phyloP scores from a whole-genome alignment of 305 asterid species.

The Fraxinus sp. region DNA sequence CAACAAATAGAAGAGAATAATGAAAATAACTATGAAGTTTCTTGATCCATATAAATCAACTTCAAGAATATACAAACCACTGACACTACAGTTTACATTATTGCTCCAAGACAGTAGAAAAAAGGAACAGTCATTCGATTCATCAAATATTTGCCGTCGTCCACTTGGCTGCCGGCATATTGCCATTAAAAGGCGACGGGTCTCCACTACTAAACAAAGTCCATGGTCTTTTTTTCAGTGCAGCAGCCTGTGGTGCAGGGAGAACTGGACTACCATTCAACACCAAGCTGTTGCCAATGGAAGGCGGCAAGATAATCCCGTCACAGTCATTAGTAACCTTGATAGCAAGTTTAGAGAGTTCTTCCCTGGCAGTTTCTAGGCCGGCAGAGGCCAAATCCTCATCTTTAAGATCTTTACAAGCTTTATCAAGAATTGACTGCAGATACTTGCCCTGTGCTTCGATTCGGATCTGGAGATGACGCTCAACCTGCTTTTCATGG shows the following conservation, averaged over 20 bases:
- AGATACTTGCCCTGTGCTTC: slow-evolving; percentile 88
- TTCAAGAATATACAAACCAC: not conserved
- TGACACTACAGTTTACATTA: not conserved
- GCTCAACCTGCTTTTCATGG: slow-evolving; percentile 63
- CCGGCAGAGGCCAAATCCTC: slow-evolving; percentile 47
- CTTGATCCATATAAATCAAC: not conserved
- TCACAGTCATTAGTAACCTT: slow-evolving; percentile 53
- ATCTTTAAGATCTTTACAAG: slow-evolving; percentile 63
- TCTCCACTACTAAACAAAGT: slow-evolving; percentile 36
- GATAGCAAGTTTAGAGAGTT: slow-evolving; percentile 64
- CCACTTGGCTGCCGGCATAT: slow-evolving; percentile 60
- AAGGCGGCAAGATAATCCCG: slow-evolving; percentile 34
- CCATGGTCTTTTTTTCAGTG: slow-evolving; percentile 63
- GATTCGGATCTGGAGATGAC: slow-evolving; percentile 70
- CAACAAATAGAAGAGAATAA: not conserved
- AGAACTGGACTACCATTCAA: slow-evolving; percentile 41
- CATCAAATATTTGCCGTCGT: slow-evolving; percentile 55
- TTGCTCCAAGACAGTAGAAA: not conserved
- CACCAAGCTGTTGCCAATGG: slow-evolving; percentile 39
- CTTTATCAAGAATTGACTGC: slow-evolving; percentile 78
- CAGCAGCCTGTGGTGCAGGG: slow-evolving; percentile 29
- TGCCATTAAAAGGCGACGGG: slow-evolving; percentile 39
- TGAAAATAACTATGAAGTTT: not conserved
- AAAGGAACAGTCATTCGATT: not conserved
- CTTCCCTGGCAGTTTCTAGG: slow-evolving; percentile 58